Percentiles rank a stretch among this genome's conserved stretches.
These are phyloP conservation scores for Amphibolis antarctica DNA, from an alignment of 106 monocot species.

Conservation along the genomic window DNA sequence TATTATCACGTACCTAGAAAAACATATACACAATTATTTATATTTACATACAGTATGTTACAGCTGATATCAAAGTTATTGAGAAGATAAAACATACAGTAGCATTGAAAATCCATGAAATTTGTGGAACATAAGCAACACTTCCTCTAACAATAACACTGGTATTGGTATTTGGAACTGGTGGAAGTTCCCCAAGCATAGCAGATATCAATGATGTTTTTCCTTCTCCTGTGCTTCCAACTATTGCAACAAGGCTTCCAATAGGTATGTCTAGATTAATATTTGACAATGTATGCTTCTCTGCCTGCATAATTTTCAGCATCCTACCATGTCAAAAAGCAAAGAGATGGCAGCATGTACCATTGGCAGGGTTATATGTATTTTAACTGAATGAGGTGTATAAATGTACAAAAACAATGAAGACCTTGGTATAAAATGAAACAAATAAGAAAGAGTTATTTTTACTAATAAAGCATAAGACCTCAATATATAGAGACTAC, in stretches of 20 bases:
- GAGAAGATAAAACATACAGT: conserved; percentile 34
- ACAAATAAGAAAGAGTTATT: no score
- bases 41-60: not conserved
- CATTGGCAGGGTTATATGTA: no score
- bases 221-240: conserved; percentile 97
- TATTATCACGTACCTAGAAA: conserved; percentile 40
- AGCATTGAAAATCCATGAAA: conserved; percentile 99
- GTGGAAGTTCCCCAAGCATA: conserved; percentile 92
- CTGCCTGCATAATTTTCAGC: conserved; percentile 37
- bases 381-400: no score
- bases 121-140: conserved; percentile 96
- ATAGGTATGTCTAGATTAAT: conserved; percentile 81
- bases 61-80: not conserved
- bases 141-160: conserved; percentile 56
- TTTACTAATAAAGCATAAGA: no score
- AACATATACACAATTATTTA: not conserved
- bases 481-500: no score
- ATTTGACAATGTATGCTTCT: conserved; percentile 73
- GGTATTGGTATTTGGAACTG: conserved; percentile 45
- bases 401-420: no score
- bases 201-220: conserved; percentile 95
- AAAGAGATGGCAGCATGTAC: no score
- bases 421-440: no score
- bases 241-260: conserved; percentile 89
- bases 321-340: not conserved